Evolutionary conservation across 1,284 basidiomycete genomes (phyloP).

Genomic region (Ustilago curta): DNA sequence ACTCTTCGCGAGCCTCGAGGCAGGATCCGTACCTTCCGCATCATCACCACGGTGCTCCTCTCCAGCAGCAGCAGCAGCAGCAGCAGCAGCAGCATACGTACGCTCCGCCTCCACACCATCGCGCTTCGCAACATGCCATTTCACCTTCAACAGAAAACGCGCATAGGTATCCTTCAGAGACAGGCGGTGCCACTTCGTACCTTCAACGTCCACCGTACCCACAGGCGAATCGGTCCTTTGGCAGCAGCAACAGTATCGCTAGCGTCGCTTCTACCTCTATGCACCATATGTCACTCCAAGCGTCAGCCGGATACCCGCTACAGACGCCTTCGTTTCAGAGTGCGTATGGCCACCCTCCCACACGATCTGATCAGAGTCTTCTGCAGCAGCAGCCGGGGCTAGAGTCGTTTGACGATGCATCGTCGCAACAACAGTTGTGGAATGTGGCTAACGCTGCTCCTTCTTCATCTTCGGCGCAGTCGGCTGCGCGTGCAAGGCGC

Average conservation of each 20-base stretch:
- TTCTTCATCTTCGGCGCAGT: slow-evolving; percentile 11
- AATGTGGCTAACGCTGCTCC: slow-evolving; percentile 16
- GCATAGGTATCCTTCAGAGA: slow-evolving; percentile 16
- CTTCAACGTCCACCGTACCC: slow-evolving; percentile 25
- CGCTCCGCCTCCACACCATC: slow-evolving; percentile 27
- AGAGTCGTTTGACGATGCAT: slow-evolving; percentile 8
- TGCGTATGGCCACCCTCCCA: slow-evolving; percentile 22
- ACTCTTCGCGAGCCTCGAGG: slow-evolving; percentile 16
- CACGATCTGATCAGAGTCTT: slow-evolving; percentile 9
- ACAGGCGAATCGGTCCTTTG: slow-evolving; percentile 20
- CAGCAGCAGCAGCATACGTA: slow-evolving; percentile 32
- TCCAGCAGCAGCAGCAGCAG: slow-evolving; percentile 32
- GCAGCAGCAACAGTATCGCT: slow-evolving; percentile 20
- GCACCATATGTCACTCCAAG: slow-evolving; percentile 11
- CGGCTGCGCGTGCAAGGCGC: background rate
- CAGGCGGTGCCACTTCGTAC: background rate
- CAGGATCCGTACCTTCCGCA: slow-evolving; percentile 14
- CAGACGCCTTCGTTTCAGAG: slow-evolving; percentile 27
- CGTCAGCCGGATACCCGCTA: slow-evolving; percentile 23
- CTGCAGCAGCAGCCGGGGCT: slow-evolving; percentile 28
- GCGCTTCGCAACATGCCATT: slow-evolving; percentile 11
- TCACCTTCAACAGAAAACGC: slow-evolving; percentile 7
- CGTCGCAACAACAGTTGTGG: slow-evolving; percentile 10
- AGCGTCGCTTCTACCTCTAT: background rate
- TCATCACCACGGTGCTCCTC: slow-evolving; percentile 12